These are phyloP conservation scores for Xylaria multiplex DNA, from an alignment of 2,329 filamentous ascomycete species.

Conservation along the genomic window DNA sequence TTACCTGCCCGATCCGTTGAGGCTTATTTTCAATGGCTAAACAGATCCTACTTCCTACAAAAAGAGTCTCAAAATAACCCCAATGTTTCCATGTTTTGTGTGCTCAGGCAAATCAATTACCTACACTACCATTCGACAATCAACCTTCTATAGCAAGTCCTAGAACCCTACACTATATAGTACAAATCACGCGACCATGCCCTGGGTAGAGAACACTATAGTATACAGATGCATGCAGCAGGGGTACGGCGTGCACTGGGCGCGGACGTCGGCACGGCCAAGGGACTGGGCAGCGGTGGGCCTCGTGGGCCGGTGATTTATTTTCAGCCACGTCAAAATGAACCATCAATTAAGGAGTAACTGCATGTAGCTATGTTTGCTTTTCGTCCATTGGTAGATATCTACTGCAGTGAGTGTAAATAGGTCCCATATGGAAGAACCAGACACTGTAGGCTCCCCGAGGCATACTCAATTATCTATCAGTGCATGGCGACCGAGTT, in stretches of 20 bases:
- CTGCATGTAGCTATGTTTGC: no score
- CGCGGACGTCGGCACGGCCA: conserved; percentile 2
- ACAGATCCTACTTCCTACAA: no score
- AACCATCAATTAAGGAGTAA: background rate
- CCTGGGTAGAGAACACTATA: background rate
- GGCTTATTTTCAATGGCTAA: no score
- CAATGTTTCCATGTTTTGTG: no score
- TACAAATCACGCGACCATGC: background rate
- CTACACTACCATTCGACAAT: no score
- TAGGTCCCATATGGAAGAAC: no score
- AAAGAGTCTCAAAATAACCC: no score
- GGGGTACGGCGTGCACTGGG: background rate
- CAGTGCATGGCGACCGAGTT: no score
- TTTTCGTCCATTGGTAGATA: no score
- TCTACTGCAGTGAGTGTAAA: background rate
- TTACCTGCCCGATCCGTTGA: no score
- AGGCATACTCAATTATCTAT: no score
- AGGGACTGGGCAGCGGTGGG: background rate
- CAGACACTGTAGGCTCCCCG: background rate
- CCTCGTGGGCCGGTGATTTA: background rate
- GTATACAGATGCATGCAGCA: background rate
- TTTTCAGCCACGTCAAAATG: conserved; percentile 1
- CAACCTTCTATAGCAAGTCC: background rate
- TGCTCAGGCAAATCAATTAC: no score
- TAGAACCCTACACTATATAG: background rate